A percentile compares a stretch with the other conserved stretches of the same genome.
Evolutionary conservation across 345 rosid genomes (phyloP).

Genomic region (Brassica carinata): DNA sequence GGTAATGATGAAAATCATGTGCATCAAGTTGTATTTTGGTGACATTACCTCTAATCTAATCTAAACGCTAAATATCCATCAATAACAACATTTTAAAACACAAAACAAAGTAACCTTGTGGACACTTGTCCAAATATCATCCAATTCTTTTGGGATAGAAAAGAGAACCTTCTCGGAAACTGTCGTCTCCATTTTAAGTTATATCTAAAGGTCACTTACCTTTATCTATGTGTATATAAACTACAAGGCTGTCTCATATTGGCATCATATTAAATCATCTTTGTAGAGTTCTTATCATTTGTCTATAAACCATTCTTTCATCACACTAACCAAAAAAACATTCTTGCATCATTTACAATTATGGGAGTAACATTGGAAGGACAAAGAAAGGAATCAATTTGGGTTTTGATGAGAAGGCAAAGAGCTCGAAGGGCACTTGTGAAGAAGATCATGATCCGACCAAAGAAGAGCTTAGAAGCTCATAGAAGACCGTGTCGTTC

Average conservation of each 20-base stretch:
- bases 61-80: conserved; percentile 54
- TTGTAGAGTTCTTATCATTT: neutral
- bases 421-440: conserved; percentile 46
- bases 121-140: conserved; percentile 56
- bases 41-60: conserved; percentile 32
- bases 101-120: conserved; percentile 23
- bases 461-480: conserved; percentile 40
- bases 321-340: conserved; percentile 2
- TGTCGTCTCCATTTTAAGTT: conserved; percentile 34
- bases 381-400: conserved; percentile 30
- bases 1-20: conserved; percentile 68
- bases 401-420: conserved; percentile 37
- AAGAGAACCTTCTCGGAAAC: conserved; percentile 36
- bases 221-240: conserved; percentile 11
- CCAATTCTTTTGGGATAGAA: conserved; percentile 39
- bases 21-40: conserved; percentile 67
- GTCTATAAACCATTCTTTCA: conserved; percentile 11
- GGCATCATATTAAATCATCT: conserved; percentile 21
- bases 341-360: conserved; percentile 16
- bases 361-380: conserved; percentile 41
- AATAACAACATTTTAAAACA: conserved; percentile 37
- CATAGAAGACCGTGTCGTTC: conserved; percentile 36
- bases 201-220: conserved; percentile 20
- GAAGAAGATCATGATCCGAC: conserved; percentile 45
- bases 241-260: conserved; percentile 26